Evolutionary conservation across 345 rosid species (phyloP).

Genomic region (Excoecaria agallocha): DNA sequence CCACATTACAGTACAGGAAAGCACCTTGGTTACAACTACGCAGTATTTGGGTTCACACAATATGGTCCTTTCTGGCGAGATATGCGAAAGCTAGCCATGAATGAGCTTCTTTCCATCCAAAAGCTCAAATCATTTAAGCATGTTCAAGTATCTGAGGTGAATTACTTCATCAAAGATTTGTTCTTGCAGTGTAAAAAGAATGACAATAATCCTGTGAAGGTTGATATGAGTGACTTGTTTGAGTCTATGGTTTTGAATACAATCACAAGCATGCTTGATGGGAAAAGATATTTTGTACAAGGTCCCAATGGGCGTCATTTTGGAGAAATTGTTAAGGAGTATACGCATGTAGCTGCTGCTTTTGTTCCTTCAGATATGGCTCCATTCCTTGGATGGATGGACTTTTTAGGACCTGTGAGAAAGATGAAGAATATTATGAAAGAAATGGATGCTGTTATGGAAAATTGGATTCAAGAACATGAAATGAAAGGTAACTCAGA

Average conservation of each 20-base stretch:
- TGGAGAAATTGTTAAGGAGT: too few relatives aligned
- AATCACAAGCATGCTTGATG: conserved; percentile 24
- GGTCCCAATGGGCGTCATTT: too few relatives aligned
- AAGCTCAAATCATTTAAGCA: conserved; percentile 20
- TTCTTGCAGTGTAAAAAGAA: background rate
- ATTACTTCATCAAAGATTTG: background rate
- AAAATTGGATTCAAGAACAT: too few relatives aligned
- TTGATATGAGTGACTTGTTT: conserved; percentile 13
- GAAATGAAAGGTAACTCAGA: too few relatives aligned
- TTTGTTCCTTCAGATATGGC: too few relatives aligned
- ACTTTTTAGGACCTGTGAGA: too few relatives aligned
- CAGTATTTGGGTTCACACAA: conserved; percentile 14
- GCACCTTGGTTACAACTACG: conserved; percentile 18
- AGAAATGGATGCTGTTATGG: too few relatives aligned
- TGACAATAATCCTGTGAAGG: background rate
- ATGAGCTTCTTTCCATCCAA: conserved; percentile 19
- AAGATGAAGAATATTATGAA: too few relatives aligned
- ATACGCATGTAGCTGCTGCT: too few relatives aligned
- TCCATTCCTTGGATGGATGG: too few relatives aligned
- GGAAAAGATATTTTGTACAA: conserved; percentile 15
- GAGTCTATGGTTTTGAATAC: conserved; percentile 13
- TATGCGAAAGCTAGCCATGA: conserved; percentile 10
- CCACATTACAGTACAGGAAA: conserved; percentile 13
- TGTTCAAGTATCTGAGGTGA: conserved; percentile 14
- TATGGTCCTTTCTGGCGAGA: conserved; percentile 18